These are phyloP conservation scores for Mycena sp. DNA, from an alignment of 1,284 basidiomycete species.

Conservation along the genomic window DNA sequence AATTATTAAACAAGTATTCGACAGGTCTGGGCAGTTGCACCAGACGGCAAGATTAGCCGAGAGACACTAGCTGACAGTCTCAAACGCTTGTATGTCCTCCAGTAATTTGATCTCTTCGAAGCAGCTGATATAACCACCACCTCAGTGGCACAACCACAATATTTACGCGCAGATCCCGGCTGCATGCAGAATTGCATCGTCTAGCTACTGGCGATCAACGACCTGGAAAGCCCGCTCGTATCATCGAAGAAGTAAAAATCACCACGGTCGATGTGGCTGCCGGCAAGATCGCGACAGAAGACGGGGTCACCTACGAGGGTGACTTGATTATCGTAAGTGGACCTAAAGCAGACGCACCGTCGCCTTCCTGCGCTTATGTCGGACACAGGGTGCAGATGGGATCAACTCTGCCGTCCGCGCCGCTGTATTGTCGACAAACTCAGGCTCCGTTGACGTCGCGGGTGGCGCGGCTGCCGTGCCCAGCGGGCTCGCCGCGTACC, in stretches of 20 bases:
- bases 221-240: slow-evolving; percentile 19
- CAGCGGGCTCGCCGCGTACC: slow-evolving; percentile 21
- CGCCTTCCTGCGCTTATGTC: not conserved
- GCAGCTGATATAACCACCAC: not conserved
- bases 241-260: slow-evolving; percentile 25
- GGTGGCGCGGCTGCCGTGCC: slow-evolving; percentile 13
- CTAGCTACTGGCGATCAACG: slow-evolving; percentile 10
- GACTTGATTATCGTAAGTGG: slow-evolving; percentile 23
- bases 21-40: slow-evolving; percentile 20
- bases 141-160: slow-evolving; percentile 19
- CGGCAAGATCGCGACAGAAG: slow-evolving; percentile 16
- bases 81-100: slow-evolving; percentile 14
- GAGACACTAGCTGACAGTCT: slow-evolving; percentile 17
- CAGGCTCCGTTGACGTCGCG: slow-evolving; percentile 7
- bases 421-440: slow-evolving; percentile 13
- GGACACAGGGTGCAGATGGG: slow-evolving; percentile 20
- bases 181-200: slow-evolving; percentile 16
- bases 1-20: no score
- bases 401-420: slow-evolving; percentile 27
- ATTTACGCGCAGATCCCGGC: slow-evolving; percentile 22
- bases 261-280: slow-evolving; percentile 6
- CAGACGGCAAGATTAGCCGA: slow-evolving; percentile 3
- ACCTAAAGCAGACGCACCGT: not conserved
- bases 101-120: not conserved
- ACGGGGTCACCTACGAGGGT: slow-evolving; percentile 10